Conservation (phyloP, 2,329 filamentous ascomycete species). For the Aspergillus fructus region DNA sequence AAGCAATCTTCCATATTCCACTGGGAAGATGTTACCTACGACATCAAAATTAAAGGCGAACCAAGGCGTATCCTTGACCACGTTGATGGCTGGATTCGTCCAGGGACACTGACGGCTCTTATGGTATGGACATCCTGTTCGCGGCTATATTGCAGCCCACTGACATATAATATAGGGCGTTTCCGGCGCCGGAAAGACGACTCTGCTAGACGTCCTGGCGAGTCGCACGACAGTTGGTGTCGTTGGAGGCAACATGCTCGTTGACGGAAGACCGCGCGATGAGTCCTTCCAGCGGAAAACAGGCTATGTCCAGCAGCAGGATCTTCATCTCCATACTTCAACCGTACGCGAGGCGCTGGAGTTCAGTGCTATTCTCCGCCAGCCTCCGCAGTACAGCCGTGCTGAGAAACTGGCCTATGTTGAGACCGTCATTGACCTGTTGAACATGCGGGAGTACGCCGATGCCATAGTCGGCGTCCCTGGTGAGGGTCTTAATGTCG, state of each 20-base stretch:
- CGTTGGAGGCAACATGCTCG: conserved; percentile 79
- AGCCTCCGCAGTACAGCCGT: conserved; percentile 68
- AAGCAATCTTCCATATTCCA: conserved; percentile 3
- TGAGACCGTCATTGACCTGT: conserved; percentile 79
- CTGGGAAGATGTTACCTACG: conserved; percentile 8
- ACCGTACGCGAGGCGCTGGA: conserved; percentile 84
- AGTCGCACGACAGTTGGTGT: conserved; percentile 83
- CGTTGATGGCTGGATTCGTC: conserved; percentile 90
- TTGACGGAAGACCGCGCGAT: conserved; percentile 70
- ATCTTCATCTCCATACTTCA: conserved; percentile 78
- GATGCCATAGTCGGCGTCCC: conserved; percentile 85
- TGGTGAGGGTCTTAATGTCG: conserved; percentile 68
- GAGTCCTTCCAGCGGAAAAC: conserved; percentile 34
- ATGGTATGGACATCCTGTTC: conserved; percentile 52
- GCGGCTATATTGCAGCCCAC: neutral
- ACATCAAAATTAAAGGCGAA: conserved; percentile 59
- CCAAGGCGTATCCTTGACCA: conserved; percentile 73
- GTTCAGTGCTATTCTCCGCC: conserved; percentile 81
- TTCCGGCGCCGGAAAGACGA: conserved; percentile 86
- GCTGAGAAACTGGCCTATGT: conserved; percentile 81
- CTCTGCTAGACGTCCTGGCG: conserved; percentile 80
- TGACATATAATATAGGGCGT: conserved; percentile 54
- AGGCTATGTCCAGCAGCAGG: conserved; percentile 74
- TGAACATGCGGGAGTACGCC: conserved; percentile 85
- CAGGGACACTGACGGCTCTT: conserved; percentile 80